phyloP scores from a whole-genome alignment of 306 rosid species.

The Carpinus fangiana region DNA sequence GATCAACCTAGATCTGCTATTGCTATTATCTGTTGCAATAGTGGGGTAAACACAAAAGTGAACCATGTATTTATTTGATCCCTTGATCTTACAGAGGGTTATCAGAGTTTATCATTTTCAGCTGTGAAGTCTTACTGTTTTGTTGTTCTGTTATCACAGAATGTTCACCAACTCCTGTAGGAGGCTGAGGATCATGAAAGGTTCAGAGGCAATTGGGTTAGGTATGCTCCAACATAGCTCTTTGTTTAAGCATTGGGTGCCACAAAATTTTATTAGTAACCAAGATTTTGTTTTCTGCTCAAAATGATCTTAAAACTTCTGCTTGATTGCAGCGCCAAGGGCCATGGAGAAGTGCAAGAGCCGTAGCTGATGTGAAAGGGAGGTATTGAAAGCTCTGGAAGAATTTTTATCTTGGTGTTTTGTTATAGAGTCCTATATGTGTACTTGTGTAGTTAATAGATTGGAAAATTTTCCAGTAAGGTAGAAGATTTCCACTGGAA shows the following conservation, averaged over 20 bases:
- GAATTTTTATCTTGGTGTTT: conserved; percentile 31
- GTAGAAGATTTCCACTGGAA: conserved; percentile 45
- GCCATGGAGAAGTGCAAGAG: conserved; percentile 74
- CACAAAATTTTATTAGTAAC: too few species aligned
- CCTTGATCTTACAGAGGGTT: neutral
- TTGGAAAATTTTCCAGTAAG: conserved; percentile 38
- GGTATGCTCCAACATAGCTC: conserved; percentile 23
- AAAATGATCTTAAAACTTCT: conserved; percentile 10
- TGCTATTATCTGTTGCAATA: neutral
- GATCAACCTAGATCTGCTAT: conserved; percentile 2
- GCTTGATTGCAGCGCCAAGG: conserved; percentile 80
- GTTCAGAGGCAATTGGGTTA: conserved; percentile 90
- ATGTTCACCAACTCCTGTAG: conserved; percentile 81
- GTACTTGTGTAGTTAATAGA: conserved; percentile 48
- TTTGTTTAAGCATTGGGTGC: neutral
- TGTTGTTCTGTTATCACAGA: conserved; percentile 40
- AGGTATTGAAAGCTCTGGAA: conserved; percentile 34
- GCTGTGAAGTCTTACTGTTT: neutral
- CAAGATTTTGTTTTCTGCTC: conserved; percentile 6
- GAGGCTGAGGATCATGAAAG: conserved; percentile 87
- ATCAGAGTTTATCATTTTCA: neutral
- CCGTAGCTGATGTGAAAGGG: conserved; percentile 48
- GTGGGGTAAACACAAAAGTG: neutral
- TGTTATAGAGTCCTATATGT: conserved; percentile 38
- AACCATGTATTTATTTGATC: neutral